These are phyloP conservation scores for Podosphaera xanthii DNA, from an alignment of 2,329 filamentous ascomycete genomes.

Conservation along the genomic window DNA sequence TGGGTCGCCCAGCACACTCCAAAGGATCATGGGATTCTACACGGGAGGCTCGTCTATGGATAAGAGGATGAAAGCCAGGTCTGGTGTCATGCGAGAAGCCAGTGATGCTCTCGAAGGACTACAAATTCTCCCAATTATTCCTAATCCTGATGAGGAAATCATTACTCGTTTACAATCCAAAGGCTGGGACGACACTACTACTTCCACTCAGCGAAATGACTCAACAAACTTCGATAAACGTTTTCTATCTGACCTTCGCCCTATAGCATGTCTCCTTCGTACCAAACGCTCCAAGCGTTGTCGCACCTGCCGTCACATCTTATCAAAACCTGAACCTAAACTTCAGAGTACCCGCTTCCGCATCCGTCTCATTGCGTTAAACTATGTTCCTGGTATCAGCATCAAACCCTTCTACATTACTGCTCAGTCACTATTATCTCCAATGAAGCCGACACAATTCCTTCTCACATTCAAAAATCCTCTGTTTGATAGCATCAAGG, in stretches of 20 bases:
- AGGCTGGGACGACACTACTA: constrained; percentile 42
- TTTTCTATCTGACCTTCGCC: constrained; percentile 55
- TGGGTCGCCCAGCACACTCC: constrained; percentile 57
- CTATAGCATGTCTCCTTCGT: constrained; percentile 59
- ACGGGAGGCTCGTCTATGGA: constrained; percentile 37
- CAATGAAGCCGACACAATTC: constrained; percentile 42
- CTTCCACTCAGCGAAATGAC: constrained; percentile 28
- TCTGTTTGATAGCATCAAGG: constrained; percentile 71
- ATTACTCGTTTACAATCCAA: constrained; percentile 30
- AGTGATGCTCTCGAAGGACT: constrained; percentile 48
- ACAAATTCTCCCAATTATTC: constrained; percentile 31
- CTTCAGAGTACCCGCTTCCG: constrained; percentile 74
- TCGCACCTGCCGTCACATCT: constrained; percentile 76
- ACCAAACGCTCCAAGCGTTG: constrained; percentile 91
- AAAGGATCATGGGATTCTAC: constrained; percentile 82
- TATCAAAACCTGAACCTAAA: constrained; percentile 84
- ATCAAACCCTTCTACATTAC: constrained; percentile 36
- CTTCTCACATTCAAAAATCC: constrained; percentile 83
- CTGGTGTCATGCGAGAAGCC: constrained; percentile 62
- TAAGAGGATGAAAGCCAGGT: constrained; percentile 43
- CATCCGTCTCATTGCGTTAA: constrained; percentile 71
- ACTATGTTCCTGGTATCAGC: constrained; percentile 65
- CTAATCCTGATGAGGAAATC: constrained; percentile 29
- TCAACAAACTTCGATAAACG: constrained; percentile 23
- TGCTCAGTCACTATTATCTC: constrained; percentile 13